Evolutionary conservation across 495 filamentous ascomycete species (phyloP).

Genomic region (Penicillium angulare): DNA sequence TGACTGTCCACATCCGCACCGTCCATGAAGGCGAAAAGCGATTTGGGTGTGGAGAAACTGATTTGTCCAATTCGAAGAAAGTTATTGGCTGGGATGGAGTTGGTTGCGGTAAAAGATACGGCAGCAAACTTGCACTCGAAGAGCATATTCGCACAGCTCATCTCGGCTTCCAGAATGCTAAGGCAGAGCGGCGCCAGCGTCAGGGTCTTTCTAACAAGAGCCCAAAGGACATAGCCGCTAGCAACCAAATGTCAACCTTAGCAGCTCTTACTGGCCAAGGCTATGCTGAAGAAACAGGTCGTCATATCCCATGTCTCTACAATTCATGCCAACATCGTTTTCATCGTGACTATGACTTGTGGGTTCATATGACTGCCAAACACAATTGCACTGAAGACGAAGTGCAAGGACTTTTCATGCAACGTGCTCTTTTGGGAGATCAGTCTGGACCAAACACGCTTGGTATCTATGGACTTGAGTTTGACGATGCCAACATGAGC

Average conservation of each 20-base stretch:
- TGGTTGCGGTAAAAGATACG: slow-evolving; percentile 68
- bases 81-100: slow-evolving; percentile 62
- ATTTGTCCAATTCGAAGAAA: slow-evolving; percentile 56
- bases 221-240: slow-evolving; percentile 5
- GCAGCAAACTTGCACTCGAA: slow-evolving; percentile 70
- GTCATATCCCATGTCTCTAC: slow-evolving; percentile 56
- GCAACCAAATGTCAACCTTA: slow-evolving; percentile 31
- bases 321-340: slow-evolving; percentile 59
- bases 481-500: slow-evolving; percentile 21
- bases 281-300: slow-evolving; percentile 51
- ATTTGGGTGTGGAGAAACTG: slow-evolving; percentile 70
- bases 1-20: slow-evolving; percentile 72
- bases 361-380: slow-evolving; percentile 58
- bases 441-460: slow-evolving; percentile 30
- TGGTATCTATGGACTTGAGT: slow-evolving; percentile 46
- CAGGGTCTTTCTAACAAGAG: slow-evolving; percentile 29
- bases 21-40: slow-evolving; percentile 66
- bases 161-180: slow-evolving; percentile 52
- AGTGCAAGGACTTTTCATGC: slow-evolving; percentile 48
- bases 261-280: slow-evolving; percentile 58
- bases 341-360: slow-evolving; percentile 63
- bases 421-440: slow-evolving; percentile 38
- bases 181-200: slow-evolving; percentile 43
- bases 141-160: slow-evolving; percentile 79
- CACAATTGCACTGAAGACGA: slow-evolving; percentile 51